Evolutionary conservation across 2,329 filamentous ascomycete genomes (phyloP), one percentile per base, ranked within the genome.

Genomic region (Fusarium torreyae): DNA sequence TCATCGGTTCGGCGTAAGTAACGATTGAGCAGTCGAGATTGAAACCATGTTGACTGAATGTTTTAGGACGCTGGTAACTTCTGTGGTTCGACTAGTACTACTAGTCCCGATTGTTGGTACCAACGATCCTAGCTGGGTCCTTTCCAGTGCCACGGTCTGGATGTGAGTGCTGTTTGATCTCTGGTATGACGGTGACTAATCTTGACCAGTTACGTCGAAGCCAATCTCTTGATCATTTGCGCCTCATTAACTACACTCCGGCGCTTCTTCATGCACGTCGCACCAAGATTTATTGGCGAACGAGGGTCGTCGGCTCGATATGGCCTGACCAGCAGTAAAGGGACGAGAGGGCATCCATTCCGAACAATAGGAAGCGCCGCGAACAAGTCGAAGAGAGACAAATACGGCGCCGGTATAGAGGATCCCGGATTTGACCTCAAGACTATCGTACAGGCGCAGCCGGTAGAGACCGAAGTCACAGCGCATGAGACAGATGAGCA

Each of bases 1-100:
- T 78, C 7, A 76, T 86, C n/a, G 84, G 83, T 42, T 81, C 73
- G 7, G 60, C 77, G 76, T 76, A 57, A 64, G 76, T 63, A 6
- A 17, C 38, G 4, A 13, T 7, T 2, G 17, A 1, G 7, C 2
- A 3, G 3, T 3, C 3, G 4, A 13, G 17, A 10, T 28, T 11
- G n/a, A 20, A 34, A 7, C 11, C 9, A 17, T 53, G 42, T 43
- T 74, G 22, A 74, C 52, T 8, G 7, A 28, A 6, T 28, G 13
- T 26, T 5, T 52, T 24, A 81, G 79, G 15, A 81, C 79, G 4
- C 64, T 81, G 31, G 69, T 79, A 4, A 81, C 79, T 14, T 80
- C 78, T 2, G 61, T 80, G 17, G 59, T 80, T 31, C 73, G 79
- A n/a, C 60, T 78, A 18, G 57, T 72, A 13, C 63, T 80, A 6